A percentile compares a stretch with the other conserved stretches of the same genome.
Conservation (phyloP, 2,329 filamentous ascomycete species). For the Aspergillus transmontanensis region DNA sequence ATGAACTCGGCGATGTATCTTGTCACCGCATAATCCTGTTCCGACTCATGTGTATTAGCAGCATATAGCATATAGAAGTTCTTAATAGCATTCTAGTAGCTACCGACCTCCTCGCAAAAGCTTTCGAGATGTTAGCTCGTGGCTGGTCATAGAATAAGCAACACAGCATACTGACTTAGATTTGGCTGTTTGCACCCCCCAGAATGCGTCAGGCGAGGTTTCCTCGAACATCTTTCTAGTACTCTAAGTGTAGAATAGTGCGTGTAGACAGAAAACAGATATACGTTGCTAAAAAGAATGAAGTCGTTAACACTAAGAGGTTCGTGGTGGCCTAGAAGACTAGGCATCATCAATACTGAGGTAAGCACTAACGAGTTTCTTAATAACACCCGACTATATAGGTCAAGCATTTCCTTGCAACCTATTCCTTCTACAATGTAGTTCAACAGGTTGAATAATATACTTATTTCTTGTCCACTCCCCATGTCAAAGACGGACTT, state of each 20-base stretch:
- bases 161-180: constrained; percentile 3
- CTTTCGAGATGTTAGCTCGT: background rate
- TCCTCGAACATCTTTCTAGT: background rate
- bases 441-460: background rate
- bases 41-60: background rate
- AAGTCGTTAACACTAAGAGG: background rate
- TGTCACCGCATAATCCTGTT: constrained; percentile 28
- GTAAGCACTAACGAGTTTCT: background rate
- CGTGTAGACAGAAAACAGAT: background rate
- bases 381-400: no score
- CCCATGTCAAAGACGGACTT: background rate
- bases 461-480: background rate
- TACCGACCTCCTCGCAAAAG: constrained; percentile 11
- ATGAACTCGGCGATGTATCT: constrained; percentile 31
- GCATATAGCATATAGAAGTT: no score
- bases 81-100: background rate
- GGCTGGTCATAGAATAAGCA: background rate
- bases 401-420: no score
- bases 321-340: background rate
- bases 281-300: background rate
- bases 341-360: background rate
- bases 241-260: background rate
- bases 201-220: background rate
- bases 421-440: no score
- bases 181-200: constrained; percentile 3